Conservation (phyloP, 2,329 filamentous ascomycete genomes). For the Fusarium caatingaense region DNA sequence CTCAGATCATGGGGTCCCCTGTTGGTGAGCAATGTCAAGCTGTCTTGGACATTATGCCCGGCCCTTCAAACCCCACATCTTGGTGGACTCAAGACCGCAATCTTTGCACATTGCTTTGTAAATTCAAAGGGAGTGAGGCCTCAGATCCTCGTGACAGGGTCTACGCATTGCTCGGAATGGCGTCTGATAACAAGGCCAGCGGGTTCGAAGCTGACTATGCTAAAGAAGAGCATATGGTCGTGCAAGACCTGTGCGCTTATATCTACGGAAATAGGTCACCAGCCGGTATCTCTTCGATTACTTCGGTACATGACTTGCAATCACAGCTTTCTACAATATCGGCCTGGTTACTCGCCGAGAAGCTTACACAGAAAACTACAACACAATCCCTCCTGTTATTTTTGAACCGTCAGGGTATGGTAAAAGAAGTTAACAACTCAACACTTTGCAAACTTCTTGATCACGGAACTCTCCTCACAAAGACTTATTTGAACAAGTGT, state of each 20-base stretch:
- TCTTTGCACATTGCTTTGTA: slow-evolving; percentile 5
- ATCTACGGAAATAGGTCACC: no score
- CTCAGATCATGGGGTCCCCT: rapidly evolving
- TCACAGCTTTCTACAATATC: not conserved
- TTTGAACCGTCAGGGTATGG: no score
- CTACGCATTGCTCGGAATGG: slow-evolving; percentile 20
- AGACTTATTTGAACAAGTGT: not conserved
- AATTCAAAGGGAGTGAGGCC: slow-evolving; percentile 1
- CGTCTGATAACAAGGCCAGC: no score
- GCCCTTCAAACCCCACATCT: not conserved
- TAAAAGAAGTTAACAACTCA: no score
- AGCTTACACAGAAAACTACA: no score
- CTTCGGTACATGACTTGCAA: not conserved
- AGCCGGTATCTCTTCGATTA: no score
- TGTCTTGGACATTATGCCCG: slow-evolving; percentile 29
- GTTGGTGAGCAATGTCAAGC: slow-evolving; percentile 12
- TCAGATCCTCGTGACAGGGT: slow-evolving; percentile 13
- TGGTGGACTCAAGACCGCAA: slow-evolving; percentile 24
- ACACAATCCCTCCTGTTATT: no score
- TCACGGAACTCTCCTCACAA: not conserved
- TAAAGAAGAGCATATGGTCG: not conserved
- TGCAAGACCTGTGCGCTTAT: not conserved
- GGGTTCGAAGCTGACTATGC: slow-evolving; percentile 1
- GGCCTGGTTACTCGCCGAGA: rapidly evolving
- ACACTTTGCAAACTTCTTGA: not conserved